Evolutionary conservation across 306 rosid species (phyloP), one percentile per base, ranked within the genome.

Genomic region (Psophocarpus tetragonolobus): DNA sequence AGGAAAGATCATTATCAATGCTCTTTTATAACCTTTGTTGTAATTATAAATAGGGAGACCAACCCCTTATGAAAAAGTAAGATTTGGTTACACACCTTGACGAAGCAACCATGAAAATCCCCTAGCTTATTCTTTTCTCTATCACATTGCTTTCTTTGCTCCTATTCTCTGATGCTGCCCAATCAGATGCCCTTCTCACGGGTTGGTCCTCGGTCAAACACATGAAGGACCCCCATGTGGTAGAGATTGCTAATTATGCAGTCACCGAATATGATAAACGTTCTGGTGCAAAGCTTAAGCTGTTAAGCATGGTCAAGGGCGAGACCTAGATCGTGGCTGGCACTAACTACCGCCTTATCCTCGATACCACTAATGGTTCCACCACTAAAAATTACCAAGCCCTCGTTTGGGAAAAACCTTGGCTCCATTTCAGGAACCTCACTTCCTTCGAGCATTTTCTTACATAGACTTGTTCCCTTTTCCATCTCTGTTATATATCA

Each of bases 321-420:
- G 78, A 83, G 71, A 54, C 75, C 4, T 92, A 89, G 77, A 90
- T 86, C 1, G 91, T 84, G 2, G 44, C 89, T 1, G 93, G 92
- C 1, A 56, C 67, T 3, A 85, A 84, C 27, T 91, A 81, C 48
- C 83, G 85, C 58, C 89, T 91, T 1, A 73, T 80, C 8, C 13
- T 91, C n/a, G 20, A 45, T 15, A 84, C 83, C 0, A 73, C 80
- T 9, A 82, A 60, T 1, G 75, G 45, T 12, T 20, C 77, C 15
- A 44, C 26, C 35, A 2, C 78, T 7, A 51, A 58, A 23, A 29
- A 77, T 0, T 90, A 88, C 18, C 41, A 66, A 18, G 89, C 86
- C 4, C 1, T 71, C 0, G 88, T 90, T 3, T 81, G 67, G 70
- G 95, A 88, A 12, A 80, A 80, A 50, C 0, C 71, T 0, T 85